A percentile compares a stretch with the other conserved stretches of the same genome.
These are phyloP conservation scores for Nitzschia sp. DNA, from an alignment of 108 stramenopile genomes.

Conservation along the genomic window DNA sequence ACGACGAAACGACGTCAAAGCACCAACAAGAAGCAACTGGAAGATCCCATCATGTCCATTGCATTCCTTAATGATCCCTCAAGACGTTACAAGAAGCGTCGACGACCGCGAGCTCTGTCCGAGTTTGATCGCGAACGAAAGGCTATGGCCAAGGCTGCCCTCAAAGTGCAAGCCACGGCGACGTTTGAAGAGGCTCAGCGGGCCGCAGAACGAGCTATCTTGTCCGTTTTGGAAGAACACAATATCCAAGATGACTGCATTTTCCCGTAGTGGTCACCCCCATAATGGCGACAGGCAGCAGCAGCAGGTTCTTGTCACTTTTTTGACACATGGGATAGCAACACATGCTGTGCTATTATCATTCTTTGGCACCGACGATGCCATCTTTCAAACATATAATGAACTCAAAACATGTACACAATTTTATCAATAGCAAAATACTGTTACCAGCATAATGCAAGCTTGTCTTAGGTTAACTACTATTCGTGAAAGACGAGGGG, in stretches of 20 bases:
- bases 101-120: background rate
- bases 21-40: background rate
- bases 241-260: background rate
- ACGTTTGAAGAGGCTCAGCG: background rate
- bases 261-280: background rate
- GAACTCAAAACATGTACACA: no score
- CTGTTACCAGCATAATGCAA: no score
- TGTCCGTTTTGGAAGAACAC: constrained; percentile 2
- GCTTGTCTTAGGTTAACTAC: no score
- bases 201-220: constrained; percentile 3
- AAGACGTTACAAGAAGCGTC: background rate
- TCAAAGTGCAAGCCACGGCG: constrained; percentile 2
- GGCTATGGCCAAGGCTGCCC: background rate
- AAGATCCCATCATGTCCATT: constrained; percentile 1
- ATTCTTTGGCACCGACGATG: no score
- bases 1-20: no score
- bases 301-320: background rate
- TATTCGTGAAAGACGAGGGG: no score
- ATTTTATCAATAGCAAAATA: no score
- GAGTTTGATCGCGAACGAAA: constrained; percentile 1
- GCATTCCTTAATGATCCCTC: constrained; percentile 8
- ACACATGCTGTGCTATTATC: background rate
- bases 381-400: no score
- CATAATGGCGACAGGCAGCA: background rate
- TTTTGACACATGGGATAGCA: background rate